phyloP scores from a whole-genome alignment of 192 early-diverging fungal genomes.

The Cladochytrium replicatum region DNA sequence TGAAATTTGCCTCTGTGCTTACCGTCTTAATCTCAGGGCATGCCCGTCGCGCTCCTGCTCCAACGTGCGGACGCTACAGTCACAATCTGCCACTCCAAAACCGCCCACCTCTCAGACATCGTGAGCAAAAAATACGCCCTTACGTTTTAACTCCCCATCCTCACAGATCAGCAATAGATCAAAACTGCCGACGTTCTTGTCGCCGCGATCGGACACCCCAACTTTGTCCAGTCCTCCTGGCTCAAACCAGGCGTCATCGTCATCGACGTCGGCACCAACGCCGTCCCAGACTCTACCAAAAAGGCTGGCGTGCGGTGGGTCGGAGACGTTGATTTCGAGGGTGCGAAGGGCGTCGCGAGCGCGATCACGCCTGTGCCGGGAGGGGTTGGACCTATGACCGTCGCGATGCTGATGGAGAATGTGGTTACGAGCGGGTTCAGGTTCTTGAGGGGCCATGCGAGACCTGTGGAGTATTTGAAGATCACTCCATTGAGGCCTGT shows the following conservation, averaged over 20 bases:
- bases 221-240: constrained; percentile 86
- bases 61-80: constrained; percentile 79
- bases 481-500: constrained; percentile 67
- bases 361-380: constrained; percentile 95
- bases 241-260: constrained; percentile 87
- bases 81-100: constrained; percentile 87
- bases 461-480: constrained; percentile 41
- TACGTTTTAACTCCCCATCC: not conserved
- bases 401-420: constrained; percentile 94
- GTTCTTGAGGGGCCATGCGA: constrained; percentile 40
- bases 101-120: constrained; percentile 61
- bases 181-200: constrained; percentile 80
- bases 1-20: not conserved
- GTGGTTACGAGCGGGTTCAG: constrained; percentile 69
- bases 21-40: constrained; percentile 34
- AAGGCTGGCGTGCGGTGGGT: constrained; percentile 85
- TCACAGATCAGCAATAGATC: no score
- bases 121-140: constrained; percentile 39
- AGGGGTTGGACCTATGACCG: constrained; percentile 99
- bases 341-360: constrained; percentile 57
- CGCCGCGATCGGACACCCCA: constrained; percentile 73
- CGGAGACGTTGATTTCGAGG: constrained; percentile 84
- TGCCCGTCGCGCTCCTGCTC: constrained; percentile 78
- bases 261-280: constrained; percentile 97
- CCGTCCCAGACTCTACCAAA: constrained; percentile 73